Evolutionary conservation across 2,329 filamentous ascomycete species (phyloP).

Genomic region (Hypoxylon sp.): DNA sequence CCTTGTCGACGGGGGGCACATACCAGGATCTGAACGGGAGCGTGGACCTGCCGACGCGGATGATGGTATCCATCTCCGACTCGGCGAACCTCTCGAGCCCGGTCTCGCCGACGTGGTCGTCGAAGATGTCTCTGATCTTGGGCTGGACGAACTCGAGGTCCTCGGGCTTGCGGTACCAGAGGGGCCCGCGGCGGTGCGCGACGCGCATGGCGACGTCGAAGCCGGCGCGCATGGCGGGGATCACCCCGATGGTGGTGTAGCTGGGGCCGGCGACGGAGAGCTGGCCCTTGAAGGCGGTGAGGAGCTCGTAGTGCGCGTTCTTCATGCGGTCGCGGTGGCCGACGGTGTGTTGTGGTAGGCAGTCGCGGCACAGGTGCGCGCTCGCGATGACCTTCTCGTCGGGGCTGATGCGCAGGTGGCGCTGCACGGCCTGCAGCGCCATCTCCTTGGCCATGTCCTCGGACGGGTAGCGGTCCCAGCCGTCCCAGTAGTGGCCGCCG

Average conservation of each 20-base stretch:
- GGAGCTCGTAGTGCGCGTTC: constrained; percentile 68
- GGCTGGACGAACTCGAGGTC: background rate
- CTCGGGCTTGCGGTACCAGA: constrained; percentile 41
- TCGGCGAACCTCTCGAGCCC: constrained; percentile 41
- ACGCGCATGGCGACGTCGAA: constrained; percentile 60
- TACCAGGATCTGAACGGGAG: background rate
- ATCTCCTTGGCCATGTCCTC: constrained; percentile 76
- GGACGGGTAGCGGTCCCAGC: constrained; percentile 69
- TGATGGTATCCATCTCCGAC: background rate
- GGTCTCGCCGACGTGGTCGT: constrained; percentile 48
- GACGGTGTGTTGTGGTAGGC: constrained; percentile 91
- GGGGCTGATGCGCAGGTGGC: constrained; percentile 79
- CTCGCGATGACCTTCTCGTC: constrained; percentile 72
- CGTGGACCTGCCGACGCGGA: background rate
- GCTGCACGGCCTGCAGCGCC: constrained; percentile 77
- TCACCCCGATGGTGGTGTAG: constrained; percentile 67
- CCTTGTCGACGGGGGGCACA: too few relatives aligned
- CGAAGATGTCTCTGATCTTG: background rate
- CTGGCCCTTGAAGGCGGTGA: constrained; percentile 69
- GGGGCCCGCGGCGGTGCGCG: constrained; percentile 47
- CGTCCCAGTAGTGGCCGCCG: constrained; percentile 92
- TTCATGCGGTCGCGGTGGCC: constrained; percentile 78
- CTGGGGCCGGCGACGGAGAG: constrained; percentile 75
- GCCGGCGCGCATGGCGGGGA: constrained; percentile 67
- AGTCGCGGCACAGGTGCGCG: constrained; percentile 74